Base-by-base conservation (phyloP, 2,329 filamentous ascomycete genomes). In the Fusarium sp. region DNA sequence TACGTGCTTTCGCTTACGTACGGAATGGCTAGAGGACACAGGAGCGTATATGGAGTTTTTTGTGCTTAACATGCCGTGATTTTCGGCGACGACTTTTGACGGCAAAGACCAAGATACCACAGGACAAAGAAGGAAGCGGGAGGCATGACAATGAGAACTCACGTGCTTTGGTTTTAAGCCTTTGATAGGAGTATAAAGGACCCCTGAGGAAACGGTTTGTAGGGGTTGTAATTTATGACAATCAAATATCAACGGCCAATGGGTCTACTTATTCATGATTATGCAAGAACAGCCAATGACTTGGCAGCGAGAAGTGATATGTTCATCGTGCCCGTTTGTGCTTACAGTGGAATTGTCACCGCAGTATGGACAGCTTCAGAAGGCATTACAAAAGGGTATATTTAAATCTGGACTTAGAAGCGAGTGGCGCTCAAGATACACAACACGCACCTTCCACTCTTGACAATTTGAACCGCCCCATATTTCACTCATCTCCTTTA, bases 81-180 rank as follows among this genome's bases (percentile, higher is more conserved):
- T 71, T 58, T 63, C 65, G 72, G 72, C 50, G 38, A 74, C 42
- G 69, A 71, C 58, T 63, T 67, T 74, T 75, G 54, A 75, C 62
- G 72, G 67, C 63, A 62, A 69, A 63, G 66, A 71, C 50, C 60
- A 71, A 67, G 72, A 75, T 75, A 75, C 72, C 72, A 75, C 42
- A 56, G 60, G 62, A 44, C 45, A 73, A 56, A 61, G 62, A 68
- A 47, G 53, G 72, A 62, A 62, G 35, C 33, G 39, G 70, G 58
- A 67, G 68, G 49, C 46, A 65, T 52, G 65, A 45, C 58, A 60
- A 70, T 60, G 72, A 70, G 69, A 55, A 65, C 41, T 62, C 70
- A 72, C 56, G 49, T 63, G 59, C 59, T 72, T 67, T 67, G 56
- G 55, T 56, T 73, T 72, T 67, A 62, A 44, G 50, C 35, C 57